Evolutionary conservation across 1,284 basidiomycete species (phyloP).

Genomic region (Puccinia coronata): DNA sequence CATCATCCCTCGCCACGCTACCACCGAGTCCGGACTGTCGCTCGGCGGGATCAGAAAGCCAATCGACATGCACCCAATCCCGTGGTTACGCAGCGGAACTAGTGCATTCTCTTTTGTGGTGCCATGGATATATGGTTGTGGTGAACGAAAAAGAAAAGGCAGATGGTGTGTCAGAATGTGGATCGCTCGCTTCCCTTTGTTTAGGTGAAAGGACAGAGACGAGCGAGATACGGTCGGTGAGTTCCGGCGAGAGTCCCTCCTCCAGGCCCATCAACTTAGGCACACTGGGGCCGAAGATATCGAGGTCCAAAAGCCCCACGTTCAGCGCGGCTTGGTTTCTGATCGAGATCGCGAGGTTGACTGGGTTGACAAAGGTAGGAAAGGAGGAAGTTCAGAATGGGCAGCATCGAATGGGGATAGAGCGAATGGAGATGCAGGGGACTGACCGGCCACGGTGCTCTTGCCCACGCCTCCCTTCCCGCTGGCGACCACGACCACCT

Average conservation of each 20-base stretch:
- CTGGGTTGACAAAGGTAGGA: constrained; percentile 60
- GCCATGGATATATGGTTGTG: constrained; percentile 3
- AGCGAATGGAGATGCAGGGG: constrained; percentile 15
- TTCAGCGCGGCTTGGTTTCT: constrained; percentile 59
- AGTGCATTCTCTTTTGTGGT: constrained; percentile 64
- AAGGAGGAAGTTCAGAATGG: background rate
- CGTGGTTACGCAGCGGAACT: constrained; percentile 82
- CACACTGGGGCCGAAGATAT: constrained; percentile 94
- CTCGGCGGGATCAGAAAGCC: constrained; percentile 67
- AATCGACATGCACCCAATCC: constrained; percentile 94
- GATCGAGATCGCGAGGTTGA: constrained; percentile 79
- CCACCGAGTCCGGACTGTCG: constrained; percentile 68
- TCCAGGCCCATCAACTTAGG: constrained; percentile 93
- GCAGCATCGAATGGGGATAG: background rate
- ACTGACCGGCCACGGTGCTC: constrained; percentile 82
- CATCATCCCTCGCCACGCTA: constrained; percentile 97
- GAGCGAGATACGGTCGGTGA: constrained; percentile 63
- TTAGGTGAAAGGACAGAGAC: background rate
- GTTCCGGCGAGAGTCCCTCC: constrained; percentile 73
- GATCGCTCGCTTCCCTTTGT: background rate
- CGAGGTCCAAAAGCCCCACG: constrained; percentile 87
- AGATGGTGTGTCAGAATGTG: background rate
- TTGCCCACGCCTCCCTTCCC: constrained; percentile 98
- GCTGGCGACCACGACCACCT: constrained; percentile 81
- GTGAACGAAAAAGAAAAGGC: too few species aligned